Conservation (phyloP, 495 filamentous ascomycete genomes). For the Trichoderma gamsii region DNA sequence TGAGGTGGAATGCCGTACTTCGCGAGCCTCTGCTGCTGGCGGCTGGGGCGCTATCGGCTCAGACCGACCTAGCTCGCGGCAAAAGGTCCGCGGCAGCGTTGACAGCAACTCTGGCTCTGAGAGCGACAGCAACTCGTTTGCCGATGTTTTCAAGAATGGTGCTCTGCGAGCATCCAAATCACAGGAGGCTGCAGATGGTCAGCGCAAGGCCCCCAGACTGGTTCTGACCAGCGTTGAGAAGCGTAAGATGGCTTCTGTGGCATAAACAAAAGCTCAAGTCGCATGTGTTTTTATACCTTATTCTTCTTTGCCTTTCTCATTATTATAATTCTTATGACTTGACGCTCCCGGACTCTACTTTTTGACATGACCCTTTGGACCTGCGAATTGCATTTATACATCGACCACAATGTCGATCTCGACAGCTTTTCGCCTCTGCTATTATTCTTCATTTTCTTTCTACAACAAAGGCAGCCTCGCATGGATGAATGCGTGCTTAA, state of each 20-base stretch:
- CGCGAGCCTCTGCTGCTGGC: constrained; percentile 67
- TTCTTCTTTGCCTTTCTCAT: background rate
- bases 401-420: constrained; percentile 6
- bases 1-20: constrained; percentile 62
- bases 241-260: constrained; percentile 50
- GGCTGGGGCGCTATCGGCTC: constrained; percentile 74
- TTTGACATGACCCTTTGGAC: constrained; percentile 13
- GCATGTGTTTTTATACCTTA: background rate
- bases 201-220: constrained; percentile 78
- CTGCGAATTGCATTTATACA: constrained; percentile 14
- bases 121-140: constrained; percentile 40
- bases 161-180: constrained; percentile 40
- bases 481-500: background rate
- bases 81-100: constrained; percentile 57
- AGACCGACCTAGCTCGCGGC: constrained; percentile 56
- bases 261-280: constrained; percentile 1
- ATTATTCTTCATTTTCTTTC: background rate
- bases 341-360: constrained; percentile 13
- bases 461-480: background rate
- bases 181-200: constrained; percentile 46
- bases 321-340: constrained; percentile 15
- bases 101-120: constrained; percentile 45
- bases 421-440: constrained; percentile 12
- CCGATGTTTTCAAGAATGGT: constrained; percentile 52
- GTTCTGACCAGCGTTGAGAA: constrained; percentile 86